Conservation (phyloP, 305 asterid genomes). For the Fraxinus greggii region DNA sequence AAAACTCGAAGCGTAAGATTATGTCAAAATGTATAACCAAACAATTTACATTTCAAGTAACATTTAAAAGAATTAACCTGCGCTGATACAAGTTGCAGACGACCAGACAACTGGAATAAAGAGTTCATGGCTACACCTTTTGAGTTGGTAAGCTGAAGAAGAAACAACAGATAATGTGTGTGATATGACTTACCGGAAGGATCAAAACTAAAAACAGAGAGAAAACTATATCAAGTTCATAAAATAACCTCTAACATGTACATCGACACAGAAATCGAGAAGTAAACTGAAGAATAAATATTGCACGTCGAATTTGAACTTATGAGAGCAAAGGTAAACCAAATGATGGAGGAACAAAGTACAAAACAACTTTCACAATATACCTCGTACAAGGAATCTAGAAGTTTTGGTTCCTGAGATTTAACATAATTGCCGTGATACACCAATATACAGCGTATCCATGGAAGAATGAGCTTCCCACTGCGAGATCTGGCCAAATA, state of each 20-base stretch:
- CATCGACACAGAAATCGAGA: neutral
- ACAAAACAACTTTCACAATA: conserved; percentile 3
- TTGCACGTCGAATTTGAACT: neutral
- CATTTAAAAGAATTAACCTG: conserved; percentile 48
- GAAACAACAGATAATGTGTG: neutral
- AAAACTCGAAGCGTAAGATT: neutral
- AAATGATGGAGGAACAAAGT: neutral
- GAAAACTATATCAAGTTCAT: neutral
- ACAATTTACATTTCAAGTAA: neutral
- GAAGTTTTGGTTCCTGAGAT: conserved; percentile 64
- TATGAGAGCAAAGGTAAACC: neutral
- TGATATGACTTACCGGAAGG: neutral
- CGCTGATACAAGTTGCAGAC: conserved; percentile 78
- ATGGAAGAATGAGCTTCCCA: conserved; percentile 66
- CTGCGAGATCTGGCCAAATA: conserved; percentile 46
- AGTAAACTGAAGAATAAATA: neutral
- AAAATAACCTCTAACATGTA: neutral
- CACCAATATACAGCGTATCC: conserved; percentile 70
- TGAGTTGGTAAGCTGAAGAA: conserved; percentile 58
- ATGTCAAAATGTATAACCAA: neutral
- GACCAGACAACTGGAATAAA: conserved; percentile 76
- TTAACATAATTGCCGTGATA: conserved; percentile 55
- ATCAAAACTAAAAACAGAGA: neutral
- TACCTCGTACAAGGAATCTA: conserved; percentile 79
- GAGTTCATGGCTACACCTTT: conserved; percentile 55